A percentile compares a stretch with the other conserved stretches of the same genome.
These are phyloP conservation scores for Flaveria brownii DNA, from an alignment of 129 eudicot species.

Conservation along the genomic window DNA sequence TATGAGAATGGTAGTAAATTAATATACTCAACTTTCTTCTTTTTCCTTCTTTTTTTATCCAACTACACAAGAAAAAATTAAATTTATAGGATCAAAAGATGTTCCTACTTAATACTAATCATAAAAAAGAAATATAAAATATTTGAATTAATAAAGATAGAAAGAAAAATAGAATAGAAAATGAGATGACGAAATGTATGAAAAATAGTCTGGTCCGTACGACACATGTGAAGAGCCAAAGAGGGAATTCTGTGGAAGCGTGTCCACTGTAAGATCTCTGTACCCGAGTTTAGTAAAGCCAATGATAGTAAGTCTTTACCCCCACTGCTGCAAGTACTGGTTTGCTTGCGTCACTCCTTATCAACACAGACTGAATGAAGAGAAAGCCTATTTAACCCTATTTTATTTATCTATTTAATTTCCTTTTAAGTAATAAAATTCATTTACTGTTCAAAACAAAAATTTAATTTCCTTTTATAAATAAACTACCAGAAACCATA, in stretches of 20 bases:
- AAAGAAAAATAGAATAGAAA: background rate
- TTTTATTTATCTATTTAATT: background rate
- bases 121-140: no score
- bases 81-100: no score
- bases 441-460: no score
- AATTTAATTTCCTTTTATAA: no score
- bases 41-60: background rate
- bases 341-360: constrained; percentile 36
- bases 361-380: constrained; percentile 28
- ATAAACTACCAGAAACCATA: no score
- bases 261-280: constrained; percentile 48
- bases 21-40: background rate
- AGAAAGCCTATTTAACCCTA: constrained; percentile 20
- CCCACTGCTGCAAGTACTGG: constrained; percentile 27
- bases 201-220: constrained; percentile 25
- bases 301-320: constrained; percentile 31
- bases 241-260: constrained; percentile 43
- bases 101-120: no score
- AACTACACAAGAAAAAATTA: no score
- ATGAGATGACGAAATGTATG: constrained; percentile 28
- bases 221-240: constrained; percentile 39
- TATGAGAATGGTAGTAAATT: constrained; percentile 28
- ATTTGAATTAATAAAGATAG: no score
- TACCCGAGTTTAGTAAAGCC: constrained; percentile 43
- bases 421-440: no score